Evolutionary conservation across 1,284 basidiomycete genomes (phyloP), one percentile per base, ranked within the genome.

Genomic region (Tilletia caries): DNA sequence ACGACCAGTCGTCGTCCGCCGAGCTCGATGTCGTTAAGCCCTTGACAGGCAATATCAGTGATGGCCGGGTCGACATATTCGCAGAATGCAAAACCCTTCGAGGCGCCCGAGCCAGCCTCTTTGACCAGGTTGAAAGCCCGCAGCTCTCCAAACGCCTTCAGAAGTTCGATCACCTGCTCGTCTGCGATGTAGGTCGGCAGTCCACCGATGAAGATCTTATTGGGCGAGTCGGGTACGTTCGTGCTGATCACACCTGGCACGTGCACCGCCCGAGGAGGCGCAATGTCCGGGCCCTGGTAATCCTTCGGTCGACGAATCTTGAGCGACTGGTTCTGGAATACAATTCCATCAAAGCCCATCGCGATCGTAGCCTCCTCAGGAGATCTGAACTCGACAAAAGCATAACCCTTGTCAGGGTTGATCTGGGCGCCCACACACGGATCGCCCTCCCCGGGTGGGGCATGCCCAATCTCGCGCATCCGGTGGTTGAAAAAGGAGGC

Each of bases 161-260:
- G 87, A 46, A 99, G 84, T 84, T 98, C 96, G 89, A 95, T 92
- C 68, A 98, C 95, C 85, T 98, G 95, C 78, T 97, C 95, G 84
- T 97, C 94, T 76, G 92, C 93, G 46, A 98, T 88, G 84, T 98
- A 97, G 23, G 91, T 89, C 20, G 96, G 96, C 67, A 99, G 86
- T 69, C 95, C 95, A 66, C 96, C 96, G 72, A 99, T 91, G 79
- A 97, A 99, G 72, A 99, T 88, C 86, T 98, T 98, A 88, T 98
- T 94, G 82, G 92, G 91, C 46, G 93, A 93, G 84, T 99, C 96
- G 25, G 94, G 93, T 18, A 97, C 93, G 75, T 93, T 95, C 62
- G 93, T 94, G n/a, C 92, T 95, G 44, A 97, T 91, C 65, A 95
- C 91, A 69, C 95, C 76, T 29, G 94, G 92, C 68, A 96, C 92